Percentiles rank a stretch among this genome's conserved stretches.
Evolutionary conservation across 2,329 filamentous ascomycete genomes (phyloP).

Genomic region (Cercospora berteroae): DNA sequence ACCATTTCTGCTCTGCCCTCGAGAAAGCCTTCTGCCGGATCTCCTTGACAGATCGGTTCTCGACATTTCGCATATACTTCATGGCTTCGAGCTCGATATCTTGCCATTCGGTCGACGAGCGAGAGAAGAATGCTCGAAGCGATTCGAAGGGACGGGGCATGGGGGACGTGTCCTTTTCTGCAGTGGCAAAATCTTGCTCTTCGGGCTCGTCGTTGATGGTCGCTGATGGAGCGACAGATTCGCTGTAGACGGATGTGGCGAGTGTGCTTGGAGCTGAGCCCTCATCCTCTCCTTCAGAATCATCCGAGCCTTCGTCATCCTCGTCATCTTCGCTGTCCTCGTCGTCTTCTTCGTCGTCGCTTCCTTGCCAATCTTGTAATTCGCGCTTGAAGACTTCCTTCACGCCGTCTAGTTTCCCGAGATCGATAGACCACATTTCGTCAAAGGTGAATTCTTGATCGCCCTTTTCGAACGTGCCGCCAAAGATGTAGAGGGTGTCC

Average conservation of each 20-base stretch:
- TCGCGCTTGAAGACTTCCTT: slow-evolving; percentile 86
- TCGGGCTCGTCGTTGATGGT: slow-evolving; percentile 18
- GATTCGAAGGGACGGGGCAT: slow-evolving; percentile 82
- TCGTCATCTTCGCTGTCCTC: slow-evolving; percentile 52
- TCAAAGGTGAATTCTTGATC: slow-evolving; percentile 95
- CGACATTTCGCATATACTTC: slow-evolving; percentile 65
- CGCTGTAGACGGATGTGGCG: slow-evolving; percentile 27
- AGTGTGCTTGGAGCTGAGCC: slow-evolving; percentile 45
- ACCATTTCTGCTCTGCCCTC: slow-evolving; percentile 94
- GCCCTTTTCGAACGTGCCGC: slow-evolving; percentile 91
- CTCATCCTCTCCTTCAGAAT: slow-evolving; percentile 28
- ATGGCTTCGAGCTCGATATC: slow-evolving; percentile 75
- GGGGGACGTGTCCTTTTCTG: slow-evolving; percentile 71
- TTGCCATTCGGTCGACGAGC: slow-evolving; percentile 89
- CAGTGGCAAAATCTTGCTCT: slow-evolving; percentile 35
- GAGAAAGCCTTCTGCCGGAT: slow-evolving; percentile 88
- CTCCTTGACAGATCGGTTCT: slow-evolving; percentile 78
- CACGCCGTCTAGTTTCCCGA: slow-evolving; percentile 93
- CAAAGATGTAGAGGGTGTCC: slow-evolving; percentile 89
- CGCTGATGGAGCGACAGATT: slow-evolving; percentile 19
- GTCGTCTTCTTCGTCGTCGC: slow-evolving; percentile 45
- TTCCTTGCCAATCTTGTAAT: slow-evolving; percentile 75
- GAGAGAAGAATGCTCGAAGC: slow-evolving; percentile 84
- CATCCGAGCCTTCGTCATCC: slow-evolving; percentile 59
- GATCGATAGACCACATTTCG: slow-evolving; percentile 86